phyloP scores from a whole-genome alignment of 495 filamentous ascomycete genomes.

The Choiromyces venosus region DNA sequence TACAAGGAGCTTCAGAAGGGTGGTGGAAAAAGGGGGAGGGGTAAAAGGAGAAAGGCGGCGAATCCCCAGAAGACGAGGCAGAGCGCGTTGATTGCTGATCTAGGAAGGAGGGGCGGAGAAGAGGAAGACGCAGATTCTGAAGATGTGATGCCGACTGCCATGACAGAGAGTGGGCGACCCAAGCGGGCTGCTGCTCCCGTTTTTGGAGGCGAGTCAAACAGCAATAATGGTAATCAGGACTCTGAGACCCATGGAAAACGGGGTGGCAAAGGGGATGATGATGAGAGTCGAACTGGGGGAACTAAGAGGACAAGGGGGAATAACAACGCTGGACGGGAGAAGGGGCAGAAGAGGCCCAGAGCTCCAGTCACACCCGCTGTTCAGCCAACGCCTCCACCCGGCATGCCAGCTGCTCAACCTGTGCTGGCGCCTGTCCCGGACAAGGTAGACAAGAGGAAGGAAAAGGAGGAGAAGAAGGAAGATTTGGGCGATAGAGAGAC shows the following conservation, averaged over 20 bases:
- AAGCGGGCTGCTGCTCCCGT: constrained; percentile 64
- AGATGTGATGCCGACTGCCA: constrained; percentile 48
- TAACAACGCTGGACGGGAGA: constrained; percentile 35
- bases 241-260: constrained; percentile 17
- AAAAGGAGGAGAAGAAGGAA: constrained; percentile 33
- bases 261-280: constrained; percentile 44
- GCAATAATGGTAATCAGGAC: constrained; percentile 36
- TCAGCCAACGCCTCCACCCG: constrained; percentile 24
- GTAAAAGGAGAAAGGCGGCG: constrained; percentile 48
- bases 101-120: constrained; percentile 53
- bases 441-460: constrained; percentile 28
- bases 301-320: constrained; percentile 44
- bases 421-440: constrained; percentile 30
- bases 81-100: constrained; percentile 68
- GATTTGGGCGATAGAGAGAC: constrained; percentile 37
- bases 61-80: constrained; percentile 59
- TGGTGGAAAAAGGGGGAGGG: constrained; percentile 60
- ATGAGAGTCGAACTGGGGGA: constrained; percentile 51
- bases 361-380: constrained; percentile 28
- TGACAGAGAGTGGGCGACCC: constrained; percentile 65
- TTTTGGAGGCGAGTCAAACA: constrained; percentile 54
- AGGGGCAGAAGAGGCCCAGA: constrained; percentile 37
- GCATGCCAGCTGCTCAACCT: constrained; percentile 17
- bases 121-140: constrained; percentile 52
- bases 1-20: constrained; percentile 81